Evolutionary conservation across 352 stramenopile genomes (phyloP).

Genomic region (Paralagenidium karlingii): DNA sequence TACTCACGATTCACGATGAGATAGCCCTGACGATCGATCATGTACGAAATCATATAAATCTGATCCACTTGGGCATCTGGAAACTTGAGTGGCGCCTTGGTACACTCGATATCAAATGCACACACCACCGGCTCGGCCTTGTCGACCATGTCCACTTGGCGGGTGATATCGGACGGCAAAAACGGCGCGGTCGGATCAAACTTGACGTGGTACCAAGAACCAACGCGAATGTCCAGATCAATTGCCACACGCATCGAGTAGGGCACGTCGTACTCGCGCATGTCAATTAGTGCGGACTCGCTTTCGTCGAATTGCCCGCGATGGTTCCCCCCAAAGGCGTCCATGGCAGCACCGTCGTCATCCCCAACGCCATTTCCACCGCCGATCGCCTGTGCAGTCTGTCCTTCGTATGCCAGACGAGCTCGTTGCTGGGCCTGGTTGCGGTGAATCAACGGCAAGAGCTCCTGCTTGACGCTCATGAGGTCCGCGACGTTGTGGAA

Average conservation of each 20-base stretch:
- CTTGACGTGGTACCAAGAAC: constrained; percentile 94
- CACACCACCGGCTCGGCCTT: constrained; percentile 91
- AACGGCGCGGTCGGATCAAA: constrained; percentile 59
- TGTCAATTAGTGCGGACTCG: constrained; percentile 75
- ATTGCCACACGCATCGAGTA: constrained; percentile 95
- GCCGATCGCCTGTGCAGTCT: too few relatives aligned
- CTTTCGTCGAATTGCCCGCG: too few relatives aligned
- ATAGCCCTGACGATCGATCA: constrained; percentile 93
- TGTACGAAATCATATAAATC: constrained; percentile 98
- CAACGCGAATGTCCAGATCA: constrained; percentile 93
- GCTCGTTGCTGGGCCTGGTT: constrained; percentile 53
- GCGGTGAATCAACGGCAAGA: constrained; percentile 40
- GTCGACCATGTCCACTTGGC: constrained; percentile 82
- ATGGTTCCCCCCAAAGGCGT: constrained; percentile 15
- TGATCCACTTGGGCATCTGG: constrained; percentile 93
- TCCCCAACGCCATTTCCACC: constrained; percentile 18
- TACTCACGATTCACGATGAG: constrained; percentile 96
- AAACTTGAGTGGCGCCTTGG: constrained; percentile 98
- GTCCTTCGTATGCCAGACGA: constrained; percentile 47
- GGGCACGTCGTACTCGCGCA: constrained; percentile 98
- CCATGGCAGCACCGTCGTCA: constrained; percentile 10
- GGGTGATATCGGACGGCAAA: constrained; percentile 24
- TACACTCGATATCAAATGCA: constrained; percentile 99
- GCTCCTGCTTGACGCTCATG: constrained; percentile 46
- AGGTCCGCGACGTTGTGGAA: constrained; percentile 75